These are phyloP conservation scores for Ophiostoma himal-ulmi DNA, from an alignment of 2,329 filamentous ascomycete genomes.

Conservation along the genomic window DNA sequence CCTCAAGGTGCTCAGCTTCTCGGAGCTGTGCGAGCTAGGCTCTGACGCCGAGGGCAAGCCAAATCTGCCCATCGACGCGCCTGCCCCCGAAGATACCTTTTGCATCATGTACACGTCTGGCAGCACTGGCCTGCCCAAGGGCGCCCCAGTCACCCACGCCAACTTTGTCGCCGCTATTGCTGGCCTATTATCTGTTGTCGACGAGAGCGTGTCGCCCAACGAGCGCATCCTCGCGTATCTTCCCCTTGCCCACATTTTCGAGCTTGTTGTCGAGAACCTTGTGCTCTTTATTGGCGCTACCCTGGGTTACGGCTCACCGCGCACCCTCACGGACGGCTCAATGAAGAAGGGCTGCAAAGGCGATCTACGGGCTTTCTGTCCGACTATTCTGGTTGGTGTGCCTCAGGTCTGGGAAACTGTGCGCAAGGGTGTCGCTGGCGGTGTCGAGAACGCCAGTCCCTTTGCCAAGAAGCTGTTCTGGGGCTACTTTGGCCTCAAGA, in stretches of 20 bases:
- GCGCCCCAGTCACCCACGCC: slow-evolving; percentile 74
- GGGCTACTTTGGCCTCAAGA: slow-evolving; percentile 56
- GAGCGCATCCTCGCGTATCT: slow-evolving; percentile 86
- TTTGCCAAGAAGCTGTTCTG: slow-evolving; percentile 74
- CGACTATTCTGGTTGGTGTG: slow-evolving; percentile 87
- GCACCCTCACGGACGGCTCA: slow-evolving; percentile 78
- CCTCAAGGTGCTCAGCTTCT: slow-evolving; percentile 48
- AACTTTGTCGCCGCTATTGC: slow-evolving; percentile 77
- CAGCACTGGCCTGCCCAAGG: slow-evolving; percentile 83
- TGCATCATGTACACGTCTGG: slow-evolving; percentile 87
- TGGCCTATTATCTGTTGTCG: slow-evolving; percentile 72
- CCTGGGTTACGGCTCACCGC: slow-evolving; percentile 87
- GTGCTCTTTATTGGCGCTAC: slow-evolving; percentile 84
- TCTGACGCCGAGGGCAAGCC: slow-evolving; percentile 63
- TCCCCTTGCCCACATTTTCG: slow-evolving; percentile 90
- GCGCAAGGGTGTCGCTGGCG: slow-evolving; percentile 83
- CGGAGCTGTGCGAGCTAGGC: slow-evolving; percentile 52
- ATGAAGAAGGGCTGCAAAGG: slow-evolving; percentile 78
- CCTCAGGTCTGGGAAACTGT: slow-evolving; percentile 97
- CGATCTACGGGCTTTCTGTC: slow-evolving; percentile 86
- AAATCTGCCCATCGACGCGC: slow-evolving; percentile 59
- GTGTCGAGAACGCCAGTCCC: slow-evolving; percentile 66
- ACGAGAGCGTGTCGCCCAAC: slow-evolving; percentile 66
- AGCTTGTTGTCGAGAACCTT: slow-evolving; percentile 91
- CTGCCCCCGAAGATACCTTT: slow-evolving; percentile 69